Base-by-base conservation (phyloP, 345 rosid genomes). In the Zanthoxylum bungeanum region DNA sequence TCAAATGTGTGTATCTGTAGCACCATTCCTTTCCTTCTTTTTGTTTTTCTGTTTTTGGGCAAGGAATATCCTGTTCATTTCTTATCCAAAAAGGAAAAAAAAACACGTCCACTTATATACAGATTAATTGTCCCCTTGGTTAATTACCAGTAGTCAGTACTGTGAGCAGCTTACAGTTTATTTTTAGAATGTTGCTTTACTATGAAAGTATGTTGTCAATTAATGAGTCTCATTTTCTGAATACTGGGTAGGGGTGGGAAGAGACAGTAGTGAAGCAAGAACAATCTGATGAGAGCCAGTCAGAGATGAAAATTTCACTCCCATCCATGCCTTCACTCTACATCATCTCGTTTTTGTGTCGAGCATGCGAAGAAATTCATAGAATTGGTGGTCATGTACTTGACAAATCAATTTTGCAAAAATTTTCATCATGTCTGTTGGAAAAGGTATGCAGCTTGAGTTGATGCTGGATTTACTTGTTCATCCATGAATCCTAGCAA, bases 361-460 rank as follows among this genome's bases (percentile, higher is more conserved):
- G 89, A 63, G 98, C 98, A 57, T 93, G 98, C 84, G 97, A 92
- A 89, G 98, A 95, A 77, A 84, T 93, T 79, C 97, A 95, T 81
- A 80, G 96, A 75, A 88, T 96, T 82, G 99, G 99, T 69, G 99
- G 99, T 68, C 99, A 93, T 70, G 96, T 93, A 40, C 94, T 96
- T 60, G 91, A 93, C 81, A 96, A 86, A 79, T 82, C 89, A 52
- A 91, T 96, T 75, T 78, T 96, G 76, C 90, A 82, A 81, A 91
- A 88, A 28, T 89, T 95, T 82, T 86, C 98, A 4, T 81, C 76
- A 74, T 77, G 83, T 75, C 80, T 96, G 60, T 66, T 88, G 79
- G 96, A 91, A 83, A 91, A 89, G 97, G 99, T 92, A 77, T 49
- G 58, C 56, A 47, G 17, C 68, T 40, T 56, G 39, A 56, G 28